Conservation (phyloP, 768 basidiomycete species). For the Leccinum barrowsii region DNA sequence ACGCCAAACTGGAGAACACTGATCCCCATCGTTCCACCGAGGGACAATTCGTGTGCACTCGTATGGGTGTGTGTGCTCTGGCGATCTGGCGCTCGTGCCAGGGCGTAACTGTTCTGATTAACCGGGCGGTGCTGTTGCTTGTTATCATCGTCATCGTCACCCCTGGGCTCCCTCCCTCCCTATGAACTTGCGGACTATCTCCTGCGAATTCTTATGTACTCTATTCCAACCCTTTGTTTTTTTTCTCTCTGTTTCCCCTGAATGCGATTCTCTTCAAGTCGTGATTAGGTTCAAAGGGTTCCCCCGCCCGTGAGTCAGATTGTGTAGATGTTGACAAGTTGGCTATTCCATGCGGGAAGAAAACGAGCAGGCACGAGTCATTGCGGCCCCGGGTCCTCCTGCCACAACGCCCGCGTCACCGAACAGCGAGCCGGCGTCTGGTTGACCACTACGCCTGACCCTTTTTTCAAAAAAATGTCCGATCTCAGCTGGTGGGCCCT, state of each 20-base stretch:
- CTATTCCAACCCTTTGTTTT: conserved; percentile 4
- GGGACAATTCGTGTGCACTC: conserved; percentile 25
- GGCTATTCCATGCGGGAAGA: background rate
- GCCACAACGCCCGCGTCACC: background rate
- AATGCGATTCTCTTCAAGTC: conserved; percentile 11
- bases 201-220: conserved; percentile 26
- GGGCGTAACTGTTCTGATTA: conserved; percentile 21
- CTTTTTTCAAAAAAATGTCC: background rate
- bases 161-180: conserved; percentile 1
- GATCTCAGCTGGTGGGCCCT: background rate
- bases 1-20: conserved; percentile 13
- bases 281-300: conserved; percentile 1
- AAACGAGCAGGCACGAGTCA: conserved; percentile 1
- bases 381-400: no score
- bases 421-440: background rate
- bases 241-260: background rate
- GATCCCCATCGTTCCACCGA: conserved; percentile 18
- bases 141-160: conserved; percentile 11
- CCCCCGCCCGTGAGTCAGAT: conserved; percentile 13
- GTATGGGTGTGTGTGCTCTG: conserved; percentile 13
- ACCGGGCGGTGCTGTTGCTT: conserved; percentile 13
- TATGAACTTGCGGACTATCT: conserved; percentile 27
- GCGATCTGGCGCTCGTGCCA: conserved; percentile 16
- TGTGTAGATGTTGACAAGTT: conserved; percentile 10
- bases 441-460: background rate